Conservation (phyloP, 1,139 yeast species). For the Suhomyces chickasaworum region DNA sequence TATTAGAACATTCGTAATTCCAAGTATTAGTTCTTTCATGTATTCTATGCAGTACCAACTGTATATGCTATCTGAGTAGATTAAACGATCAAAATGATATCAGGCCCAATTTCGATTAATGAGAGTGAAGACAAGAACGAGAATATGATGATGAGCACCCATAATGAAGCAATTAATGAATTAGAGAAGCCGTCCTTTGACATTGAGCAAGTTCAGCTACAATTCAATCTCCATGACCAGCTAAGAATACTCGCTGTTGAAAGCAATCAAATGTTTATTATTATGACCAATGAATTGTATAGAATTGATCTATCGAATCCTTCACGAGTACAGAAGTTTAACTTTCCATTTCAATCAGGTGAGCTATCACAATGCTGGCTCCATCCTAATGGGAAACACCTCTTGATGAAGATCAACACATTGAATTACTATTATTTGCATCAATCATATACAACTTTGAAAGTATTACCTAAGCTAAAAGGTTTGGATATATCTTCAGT, state of each 20-base stretch:
- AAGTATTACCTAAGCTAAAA: conserved; percentile 36
- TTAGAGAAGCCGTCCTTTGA: conserved; percentile 24
- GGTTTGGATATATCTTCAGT: conserved; percentile 29
- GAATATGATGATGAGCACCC: background rate
- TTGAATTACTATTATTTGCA: conserved; percentile 35
- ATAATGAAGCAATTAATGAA: background rate
- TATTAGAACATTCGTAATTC: too few relatives aligned
- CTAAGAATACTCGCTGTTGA: conserved; percentile 24
- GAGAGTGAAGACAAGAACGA: background rate
- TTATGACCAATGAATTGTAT: conserved; percentile 25
- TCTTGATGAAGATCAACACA: conserved; percentile 33
- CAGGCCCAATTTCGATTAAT: background rate
- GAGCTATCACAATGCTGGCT: conserved; percentile 40
- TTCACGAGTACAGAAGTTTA: conserved; percentile 33
- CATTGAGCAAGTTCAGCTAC: conserved; percentile 47
- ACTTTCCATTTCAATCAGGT: conserved; percentile 24
- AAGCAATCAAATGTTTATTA: conserved; percentile 40
- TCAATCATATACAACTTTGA: conserved; percentile 34
- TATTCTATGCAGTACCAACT: background rate
- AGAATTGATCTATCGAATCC: conserved; percentile 44
- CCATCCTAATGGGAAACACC: conserved; percentile 42
- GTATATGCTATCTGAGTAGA: background rate
- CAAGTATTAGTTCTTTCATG: too few relatives aligned
- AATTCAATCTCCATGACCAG: conserved; percentile 35
- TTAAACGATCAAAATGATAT: background rate